phyloP scores from a whole-genome alignment of 345 rosid species.

The Boechera divaricarpa region DNA sequence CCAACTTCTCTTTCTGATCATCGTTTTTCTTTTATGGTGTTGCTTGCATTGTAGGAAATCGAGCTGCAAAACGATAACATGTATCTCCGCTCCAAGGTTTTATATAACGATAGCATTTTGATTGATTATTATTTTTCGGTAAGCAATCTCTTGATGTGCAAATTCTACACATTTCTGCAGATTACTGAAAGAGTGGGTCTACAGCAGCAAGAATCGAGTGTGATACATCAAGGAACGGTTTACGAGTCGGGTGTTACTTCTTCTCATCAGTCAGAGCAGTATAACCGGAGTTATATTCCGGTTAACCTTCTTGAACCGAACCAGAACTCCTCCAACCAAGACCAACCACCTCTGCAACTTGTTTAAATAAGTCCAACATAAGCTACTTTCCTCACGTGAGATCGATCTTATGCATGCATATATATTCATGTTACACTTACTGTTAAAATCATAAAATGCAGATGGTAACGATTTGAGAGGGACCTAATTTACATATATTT shows the following conservation, averaged over 20 bases:
- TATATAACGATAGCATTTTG: neutral
- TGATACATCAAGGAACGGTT: constrained; percentile 52
- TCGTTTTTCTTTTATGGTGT: neutral
- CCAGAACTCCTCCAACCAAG: constrained; percentile 55
- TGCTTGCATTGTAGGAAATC: constrained; percentile 60
- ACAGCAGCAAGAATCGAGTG: constrained; percentile 48
- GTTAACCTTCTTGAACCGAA: constrained; percentile 67
- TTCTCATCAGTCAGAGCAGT: constrained; percentile 53
- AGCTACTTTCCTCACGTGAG: constrained; percentile 37
- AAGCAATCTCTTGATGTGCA: neutral
- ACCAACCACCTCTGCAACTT: constrained; percentile 74
- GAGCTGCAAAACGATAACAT: constrained; percentile 84
- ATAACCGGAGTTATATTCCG: constrained; percentile 63
- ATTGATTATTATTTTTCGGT: neutral
- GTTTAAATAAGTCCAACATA: constrained; percentile 49
- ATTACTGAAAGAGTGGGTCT: constrained; percentile 66
- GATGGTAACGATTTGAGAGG: constrained; percentile 34
- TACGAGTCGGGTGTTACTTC: constrained; percentile 53
- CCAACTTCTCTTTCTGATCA: neutral
- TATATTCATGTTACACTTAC: constrained; percentile 21
- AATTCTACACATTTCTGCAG: constrained; percentile 33
- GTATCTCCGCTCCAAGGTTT: constrained; percentile 77
- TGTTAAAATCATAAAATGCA: constrained; percentile 4
- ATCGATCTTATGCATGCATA: constrained; percentile 38
- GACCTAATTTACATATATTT: constrained; percentile 30